These are phyloP conservation scores for Phytophthora macrochlamydospora DNA, from an alignment of 352 stramenopile genomes.

Conservation along the genomic window DNA sequence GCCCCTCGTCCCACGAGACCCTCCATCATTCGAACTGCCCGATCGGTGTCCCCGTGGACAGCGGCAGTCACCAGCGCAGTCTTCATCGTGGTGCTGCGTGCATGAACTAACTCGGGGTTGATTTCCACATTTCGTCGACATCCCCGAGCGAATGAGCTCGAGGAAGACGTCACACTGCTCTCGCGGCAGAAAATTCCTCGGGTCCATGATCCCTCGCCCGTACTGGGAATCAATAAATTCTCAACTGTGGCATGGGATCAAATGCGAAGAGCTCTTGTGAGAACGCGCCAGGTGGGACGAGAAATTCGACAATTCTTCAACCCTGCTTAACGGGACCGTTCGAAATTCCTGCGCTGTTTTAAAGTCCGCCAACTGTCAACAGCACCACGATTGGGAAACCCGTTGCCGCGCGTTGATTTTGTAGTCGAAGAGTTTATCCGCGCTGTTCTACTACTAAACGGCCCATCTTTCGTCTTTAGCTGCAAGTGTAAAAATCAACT, in stretches of 20 bases:
- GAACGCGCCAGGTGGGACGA: too few relatives aligned
- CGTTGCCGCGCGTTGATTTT: too few relatives aligned
- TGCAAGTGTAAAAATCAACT: too few relatives aligned
- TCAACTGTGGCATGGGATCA: background rate
- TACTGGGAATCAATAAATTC: background rate
- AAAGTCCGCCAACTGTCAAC: too few relatives aligned
- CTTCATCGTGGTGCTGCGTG: conserved; percentile 5
- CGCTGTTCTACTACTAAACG: too few relatives aligned
- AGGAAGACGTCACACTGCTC: conserved; percentile 1
- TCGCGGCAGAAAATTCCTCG: background rate
- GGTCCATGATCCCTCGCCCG: background rate
- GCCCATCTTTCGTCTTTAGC: too few relatives aligned
- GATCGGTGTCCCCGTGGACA: conserved; percentile 1
- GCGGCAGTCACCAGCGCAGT: conserved; percentile 24
- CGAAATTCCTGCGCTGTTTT: too few relatives aligned
- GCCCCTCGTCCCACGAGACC: conserved; percentile 8
- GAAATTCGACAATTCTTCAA: too few relatives aligned
- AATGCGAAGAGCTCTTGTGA: background rate
- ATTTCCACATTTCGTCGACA: conserved; percentile 1
- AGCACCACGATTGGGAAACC: too few relatives aligned
- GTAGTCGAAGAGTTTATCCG: too few relatives aligned
- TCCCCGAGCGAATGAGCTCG: background rate
- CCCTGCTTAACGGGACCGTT: too few relatives aligned
- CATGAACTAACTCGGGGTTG: conserved; percentile 9
- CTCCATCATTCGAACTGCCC: conserved; percentile 12